A percentile compares a stretch with the other conserved stretches of the same genome.
Evolutionary conservation across 768 basidiomycete genomes (phyloP).

Genomic region (Calocera cornea): DNA sequence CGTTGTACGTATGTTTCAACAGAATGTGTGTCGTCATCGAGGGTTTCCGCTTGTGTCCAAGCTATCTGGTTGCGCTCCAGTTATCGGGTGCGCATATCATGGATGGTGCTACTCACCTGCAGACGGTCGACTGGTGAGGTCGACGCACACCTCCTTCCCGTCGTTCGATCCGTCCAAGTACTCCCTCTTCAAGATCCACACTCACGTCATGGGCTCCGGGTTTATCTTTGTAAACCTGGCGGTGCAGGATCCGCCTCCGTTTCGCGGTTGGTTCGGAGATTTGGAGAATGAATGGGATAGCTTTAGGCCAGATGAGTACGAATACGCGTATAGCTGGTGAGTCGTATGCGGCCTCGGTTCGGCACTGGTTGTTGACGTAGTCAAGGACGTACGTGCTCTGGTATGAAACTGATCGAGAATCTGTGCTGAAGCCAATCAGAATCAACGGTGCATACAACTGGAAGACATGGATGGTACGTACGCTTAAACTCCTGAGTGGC

Average conservation of each 20-base stretch:
- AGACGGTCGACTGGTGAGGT: background rate
- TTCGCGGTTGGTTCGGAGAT: background rate
- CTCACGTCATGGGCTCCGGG: background rate
- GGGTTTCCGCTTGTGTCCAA: background rate
- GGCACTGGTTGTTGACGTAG: background rate
- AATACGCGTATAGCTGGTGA: background rate
- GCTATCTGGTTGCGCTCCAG: background rate
- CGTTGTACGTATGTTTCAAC: background rate
- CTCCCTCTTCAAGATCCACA: slow-evolving; percentile 1
- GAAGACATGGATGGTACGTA: slow-evolving; percentile 1
- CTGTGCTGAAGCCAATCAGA: background rate
- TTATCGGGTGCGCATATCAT: background rate
- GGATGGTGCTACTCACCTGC: background rate
- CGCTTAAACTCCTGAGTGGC: background rate
- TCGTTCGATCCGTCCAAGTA: background rate
- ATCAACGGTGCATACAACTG: background rate
- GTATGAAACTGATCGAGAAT: background rate
- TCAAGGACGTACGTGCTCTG: background rate
- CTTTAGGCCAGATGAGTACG: background rate
- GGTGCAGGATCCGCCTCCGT: background rate
- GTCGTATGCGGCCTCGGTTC: background rate
- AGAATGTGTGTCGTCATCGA: background rate
- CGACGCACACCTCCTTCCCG: background rate
- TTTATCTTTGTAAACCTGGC: background rate
- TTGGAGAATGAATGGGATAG: background rate